Evolutionary conservation across 164 flowering plant species (phyloP).

Genomic region (Piper betle): DNA sequence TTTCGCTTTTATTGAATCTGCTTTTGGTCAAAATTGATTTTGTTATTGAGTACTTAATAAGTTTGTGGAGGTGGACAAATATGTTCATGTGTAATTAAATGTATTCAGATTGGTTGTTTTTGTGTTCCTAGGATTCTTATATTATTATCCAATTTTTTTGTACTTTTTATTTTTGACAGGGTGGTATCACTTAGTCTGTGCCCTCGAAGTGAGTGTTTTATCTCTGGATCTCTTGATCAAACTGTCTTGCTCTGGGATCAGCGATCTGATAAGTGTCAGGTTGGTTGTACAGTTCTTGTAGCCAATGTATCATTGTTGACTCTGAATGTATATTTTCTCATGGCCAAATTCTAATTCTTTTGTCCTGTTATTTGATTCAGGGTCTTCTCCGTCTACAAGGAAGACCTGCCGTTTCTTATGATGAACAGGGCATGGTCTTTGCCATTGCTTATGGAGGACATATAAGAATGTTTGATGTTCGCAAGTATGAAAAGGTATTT

Average conservation of each 20-base stretch:
- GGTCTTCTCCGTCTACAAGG: slow-evolving; percentile 94
- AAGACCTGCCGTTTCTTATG: slow-evolving; percentile 92
- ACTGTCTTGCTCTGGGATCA: slow-evolving; percentile 98
- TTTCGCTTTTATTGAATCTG: no score
- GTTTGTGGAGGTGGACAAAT: no score
- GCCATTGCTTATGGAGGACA: slow-evolving; percentile 90
- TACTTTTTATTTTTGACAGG: slow-evolving; percentile 18
- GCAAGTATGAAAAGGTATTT: slow-evolving; percentile 77
- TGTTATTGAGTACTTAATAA: no score
- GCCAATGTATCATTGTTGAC: background rate
- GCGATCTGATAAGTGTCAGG: slow-evolving; percentile 95
- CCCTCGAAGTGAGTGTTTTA: slow-evolving; percentile 70
- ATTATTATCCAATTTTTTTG: background rate
- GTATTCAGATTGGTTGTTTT: no score
- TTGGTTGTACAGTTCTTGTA: slow-evolving; percentile 7
- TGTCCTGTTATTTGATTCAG: slow-evolving; percentile 17
- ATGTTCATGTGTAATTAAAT: no score
- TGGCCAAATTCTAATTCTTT: slow-evolving; percentile 5
- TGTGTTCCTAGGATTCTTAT: background rate
- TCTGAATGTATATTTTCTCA: background rate
- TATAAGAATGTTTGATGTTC: slow-evolving; percentile 92
- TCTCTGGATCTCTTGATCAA: slow-evolving; percentile 96
- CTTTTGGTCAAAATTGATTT: no score
- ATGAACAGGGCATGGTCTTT: slow-evolving; percentile 92
- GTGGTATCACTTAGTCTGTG: slow-evolving; percentile 94